Evolutionary conservation across 345 rosid species (phyloP).

Genomic region (Ceriops decandra): DNA sequence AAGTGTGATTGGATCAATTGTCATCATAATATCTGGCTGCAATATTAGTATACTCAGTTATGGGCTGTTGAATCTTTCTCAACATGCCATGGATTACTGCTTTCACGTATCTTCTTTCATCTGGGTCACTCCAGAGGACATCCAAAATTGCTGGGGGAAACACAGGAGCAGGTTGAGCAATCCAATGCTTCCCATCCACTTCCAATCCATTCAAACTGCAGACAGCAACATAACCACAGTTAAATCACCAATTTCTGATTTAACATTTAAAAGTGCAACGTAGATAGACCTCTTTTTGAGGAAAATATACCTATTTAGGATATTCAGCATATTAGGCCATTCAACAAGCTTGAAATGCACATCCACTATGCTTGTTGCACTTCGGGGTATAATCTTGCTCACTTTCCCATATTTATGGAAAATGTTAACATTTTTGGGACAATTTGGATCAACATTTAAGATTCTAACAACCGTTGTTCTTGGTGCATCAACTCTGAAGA

Average conservation of each 20-base stretch:
- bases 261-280: no score
- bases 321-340: constrained; percentile 46
- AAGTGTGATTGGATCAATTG: no score
- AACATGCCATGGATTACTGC: no score
- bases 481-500: constrained; percentile 47
- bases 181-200: constrained; percentile 9
- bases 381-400: neutral
- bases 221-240: neutral
- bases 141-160: constrained; percentile 32
- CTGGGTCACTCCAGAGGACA: constrained; percentile 37
- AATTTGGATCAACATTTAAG: constrained; percentile 9
- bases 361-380: constrained; percentile 4
- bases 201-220: constrained; percentile 35
- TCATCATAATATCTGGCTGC: no score
- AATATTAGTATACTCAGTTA: no score
- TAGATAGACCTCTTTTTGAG: neutral
- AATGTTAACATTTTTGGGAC: neutral
- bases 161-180: constrained; percentile 23
- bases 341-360: constrained; percentile 30
- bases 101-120: constrained; percentile 14
- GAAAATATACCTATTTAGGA: constrained; percentile 34
- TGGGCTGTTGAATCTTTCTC: no score
- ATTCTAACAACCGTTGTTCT: constrained; percentile 42
- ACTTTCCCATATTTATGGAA: constrained; percentile 27
- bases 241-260: no score